These are phyloP conservation scores for Boletus rubroflammeus DNA, from an alignment of 768 basidiomycete species.

Conservation along the genomic window DNA sequence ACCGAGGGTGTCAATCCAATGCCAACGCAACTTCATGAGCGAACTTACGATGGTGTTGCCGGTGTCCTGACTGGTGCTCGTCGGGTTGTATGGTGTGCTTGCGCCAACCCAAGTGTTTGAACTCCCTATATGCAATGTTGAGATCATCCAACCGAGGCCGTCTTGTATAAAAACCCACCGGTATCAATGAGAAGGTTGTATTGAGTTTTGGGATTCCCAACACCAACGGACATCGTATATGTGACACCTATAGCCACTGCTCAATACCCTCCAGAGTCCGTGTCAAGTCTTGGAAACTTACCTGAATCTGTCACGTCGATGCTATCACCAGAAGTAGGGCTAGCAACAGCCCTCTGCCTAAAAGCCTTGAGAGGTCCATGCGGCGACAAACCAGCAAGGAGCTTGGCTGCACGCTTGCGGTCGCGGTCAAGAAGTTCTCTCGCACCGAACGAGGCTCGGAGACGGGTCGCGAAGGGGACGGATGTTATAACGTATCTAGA, in stretches of 20 bases:
- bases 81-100: slow-evolving; percentile 41
- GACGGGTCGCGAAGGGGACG: slow-evolving; percentile 44
- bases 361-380: slow-evolving; percentile 45
- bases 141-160: background rate
- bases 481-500: slow-evolving; percentile 35
- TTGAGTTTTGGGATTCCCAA: slow-evolving; percentile 47
- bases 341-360: slow-evolving; percentile 14
- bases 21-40: background rate
- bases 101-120: slow-evolving; percentile 61
- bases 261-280: background rate
- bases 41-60: slow-evolving; percentile 35
- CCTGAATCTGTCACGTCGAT: slow-evolving; percentile 59
- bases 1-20: background rate
- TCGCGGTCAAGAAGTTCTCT: slow-evolving; percentile 51
- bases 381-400: slow-evolving; percentile 50
- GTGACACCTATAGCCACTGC: slow-evolving; percentile 37
- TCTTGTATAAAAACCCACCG: slow-evolving; percentile 30
- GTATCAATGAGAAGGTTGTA: slow-evolving; percentile 59
- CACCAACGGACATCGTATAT: slow-evolving; percentile 49
- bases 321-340: slow-evolving; percentile 19
- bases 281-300: slow-evolving; percentile 9
- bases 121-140: slow-evolving; percentile 30
- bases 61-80: slow-evolving; percentile 43
- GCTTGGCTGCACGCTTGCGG: slow-evolving; percentile 50
- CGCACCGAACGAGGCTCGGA: slow-evolving; percentile 38